Evolutionary conservation across 1,284 basidiomycete genomes (phyloP), one percentile per base, ranked within the genome.

Genomic region (Inonotus obliquus): DNA sequence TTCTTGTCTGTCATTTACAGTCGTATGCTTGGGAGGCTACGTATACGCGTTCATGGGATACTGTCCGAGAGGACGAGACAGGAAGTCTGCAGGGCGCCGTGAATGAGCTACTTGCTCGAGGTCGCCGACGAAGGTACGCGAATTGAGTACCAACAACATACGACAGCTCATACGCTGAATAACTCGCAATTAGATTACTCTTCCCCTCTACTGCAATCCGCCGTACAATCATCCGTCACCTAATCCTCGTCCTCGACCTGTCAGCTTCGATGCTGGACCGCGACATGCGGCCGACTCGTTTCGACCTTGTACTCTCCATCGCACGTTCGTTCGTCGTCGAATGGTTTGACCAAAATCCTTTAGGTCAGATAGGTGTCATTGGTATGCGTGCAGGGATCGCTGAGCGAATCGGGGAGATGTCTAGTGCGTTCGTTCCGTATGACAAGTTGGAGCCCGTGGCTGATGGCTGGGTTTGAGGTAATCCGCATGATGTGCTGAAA

Each of bases 261-360:
- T 97, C 94, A 0, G 79, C 86, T 1, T 88, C 94, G 0, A 99
- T 99, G 95, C 81, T 86, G 72, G 96, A 98, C 73, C 87, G 94
- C 45, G 96, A 99, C 75, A 92, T 98, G 85, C 84, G 96, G 11
- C 94, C 96, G 2, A 95, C 91, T 19, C 83, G 96, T 60, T 94
- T 95, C 67, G 93, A 97, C 69, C 76, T 98, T 47, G 90, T 89
- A 65, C 76, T 99, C 44, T 89, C 94, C 69, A 96, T 96, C 70
- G 83, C 94, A 17, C 83, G 92, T 60, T 90, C 94, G 66, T 99
- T 99, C 68, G 83, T 98, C 23, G 79, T 84, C 7, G 96, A 99
- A 72, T 99, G 96, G 93, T 99, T 98, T 74, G 97, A 99, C 75
- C 97, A 99, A 76, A 99, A 99, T 70, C 96, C 96, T 0, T 82